Base-by-base conservation (phyloP, 1,139 yeast genomes). In the Arxiozyma heterogenica region DNA sequence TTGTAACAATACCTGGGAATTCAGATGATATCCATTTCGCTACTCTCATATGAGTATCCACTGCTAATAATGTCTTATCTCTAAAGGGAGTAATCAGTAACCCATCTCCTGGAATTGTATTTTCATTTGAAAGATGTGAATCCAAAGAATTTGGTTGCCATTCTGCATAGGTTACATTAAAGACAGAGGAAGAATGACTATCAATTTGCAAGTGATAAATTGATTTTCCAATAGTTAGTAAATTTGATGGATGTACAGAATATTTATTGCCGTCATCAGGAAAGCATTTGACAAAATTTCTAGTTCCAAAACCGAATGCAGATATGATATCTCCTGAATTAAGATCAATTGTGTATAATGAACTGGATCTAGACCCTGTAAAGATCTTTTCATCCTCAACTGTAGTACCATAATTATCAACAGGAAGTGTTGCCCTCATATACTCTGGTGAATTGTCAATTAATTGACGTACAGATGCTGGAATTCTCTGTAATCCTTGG, bases 121-220 rank as follows among this genome's bases (percentile, higher is more conserved):
- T 76, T 56, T 75, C 75, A 25, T 60, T 58, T 1, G 71, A 81
- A 56, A 91, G 74, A 64, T 86, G 93, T 45, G 76, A 75, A 66
- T 93, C 96, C 56, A 91, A 75, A 59, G 89, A 84, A 70, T 91
- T 91, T 30, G 96, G 96, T 8, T 95, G 95, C 97, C 98, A 93
- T 53, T 85, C 80, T 1, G 95, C 78, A 65, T 86, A 91, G 0
- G 94, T 84, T 15, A 93, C 90, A 65, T 90, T 87, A 95, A 96
- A 91, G 3, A 81, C 76, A 1, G 83, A 73, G 54, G 82, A 83
- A 50, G 83, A 78, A 62, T 79, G 81, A 6, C 95, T 84, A 66
- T 82, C 81, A 21, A 84, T 83, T 12, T 79, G 77, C 27, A 84
- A 71, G 53, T 78, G 80, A 64, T 81, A 84, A 7, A 81, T 81